Conservation (phyloP, 257 asterid species). For the Ligustrum vulgare region DNA sequence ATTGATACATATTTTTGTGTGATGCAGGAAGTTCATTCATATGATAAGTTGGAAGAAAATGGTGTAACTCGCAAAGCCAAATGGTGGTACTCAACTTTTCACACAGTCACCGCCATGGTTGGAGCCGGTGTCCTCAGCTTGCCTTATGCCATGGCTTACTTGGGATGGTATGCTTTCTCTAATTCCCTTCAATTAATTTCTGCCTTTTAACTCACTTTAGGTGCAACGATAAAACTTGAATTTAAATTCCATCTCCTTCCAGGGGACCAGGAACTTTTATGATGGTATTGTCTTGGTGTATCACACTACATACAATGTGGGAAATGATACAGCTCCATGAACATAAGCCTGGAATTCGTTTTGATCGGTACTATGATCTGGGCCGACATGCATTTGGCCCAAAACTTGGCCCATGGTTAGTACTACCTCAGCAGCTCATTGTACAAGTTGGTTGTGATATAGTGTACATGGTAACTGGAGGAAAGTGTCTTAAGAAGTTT, state of each 20-base stretch:
- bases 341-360: constrained; percentile 73
- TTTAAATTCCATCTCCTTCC: not conserved
- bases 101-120: constrained; percentile 50
- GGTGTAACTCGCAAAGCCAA: constrained; percentile 39
- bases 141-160: constrained; percentile 50
- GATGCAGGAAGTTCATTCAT: constrained; percentile 38
- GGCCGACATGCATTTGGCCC: constrained; percentile 78
- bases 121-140: constrained; percentile 47
- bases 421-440: constrained; percentile 82
- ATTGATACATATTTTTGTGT: not conserved
- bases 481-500: constrained; percentile 74
- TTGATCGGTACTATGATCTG: constrained; percentile 68
- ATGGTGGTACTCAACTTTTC: constrained; percentile 51
- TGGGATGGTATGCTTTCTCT: constrained; percentile 39
- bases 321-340: constrained; percentile 89
- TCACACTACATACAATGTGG: constrained; percentile 89
- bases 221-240: not conserved
- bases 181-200: not conserved
- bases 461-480: constrained; percentile 93
- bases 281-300: constrained; percentile 73
- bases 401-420: constrained; percentile 73
- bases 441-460: constrained; percentile 91
- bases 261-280: constrained; percentile 85
- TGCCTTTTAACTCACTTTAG: not conserved
- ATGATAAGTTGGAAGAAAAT: constrained; percentile 26